phyloP scores from a whole-genome alignment of 2,329 filamentous ascomycete genomes.

The Xylaria sp. region DNA sequence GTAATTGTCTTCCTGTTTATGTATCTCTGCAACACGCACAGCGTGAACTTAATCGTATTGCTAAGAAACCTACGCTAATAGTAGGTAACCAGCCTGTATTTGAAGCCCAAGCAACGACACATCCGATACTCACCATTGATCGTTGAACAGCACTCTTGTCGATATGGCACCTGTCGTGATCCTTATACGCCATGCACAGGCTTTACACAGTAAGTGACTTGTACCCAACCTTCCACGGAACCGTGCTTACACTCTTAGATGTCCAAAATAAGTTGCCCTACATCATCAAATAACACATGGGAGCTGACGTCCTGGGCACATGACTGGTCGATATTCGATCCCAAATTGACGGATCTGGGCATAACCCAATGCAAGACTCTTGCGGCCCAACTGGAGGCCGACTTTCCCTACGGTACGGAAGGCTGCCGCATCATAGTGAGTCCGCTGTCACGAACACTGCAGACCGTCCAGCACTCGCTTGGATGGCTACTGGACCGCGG shows the following conservation, averaged over 20 bases:
- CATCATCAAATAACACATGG: conserved; percentile 10
- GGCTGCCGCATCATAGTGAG: conserved; percentile 50
- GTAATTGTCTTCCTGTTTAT: not conserved
- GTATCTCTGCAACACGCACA: no score
- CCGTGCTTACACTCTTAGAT: conserved; percentile 40
- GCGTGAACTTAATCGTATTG: not conserved
- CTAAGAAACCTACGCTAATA: not conserved
- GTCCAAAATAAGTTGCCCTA: conserved; percentile 48
- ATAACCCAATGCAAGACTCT: conserved; percentile 47
- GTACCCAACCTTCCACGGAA: not conserved
- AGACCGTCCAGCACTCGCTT: conserved; percentile 48
- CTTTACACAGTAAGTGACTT: conserved; percentile 53
- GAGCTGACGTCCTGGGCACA: conserved; percentile 46
- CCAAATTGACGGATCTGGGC: conserved; percentile 47
- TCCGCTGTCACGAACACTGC: conserved; percentile 47
- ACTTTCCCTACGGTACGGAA: conserved; percentile 40
- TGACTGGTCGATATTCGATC: conserved; percentile 48
- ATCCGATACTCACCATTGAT: not conserved
- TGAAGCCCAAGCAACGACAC: not conserved
- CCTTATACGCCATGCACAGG: conserved; percentile 56
- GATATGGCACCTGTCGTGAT: conserved; percentile 55
- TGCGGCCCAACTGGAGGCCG: conserved; percentile 41
- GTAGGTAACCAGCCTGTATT: not conserved
- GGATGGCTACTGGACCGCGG: conserved; percentile 46
- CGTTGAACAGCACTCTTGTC: not conserved